phyloP scores from a whole-genome alignment of 768 basidiomycete genomes.

The Nevesoporus exiguus region DNA sequence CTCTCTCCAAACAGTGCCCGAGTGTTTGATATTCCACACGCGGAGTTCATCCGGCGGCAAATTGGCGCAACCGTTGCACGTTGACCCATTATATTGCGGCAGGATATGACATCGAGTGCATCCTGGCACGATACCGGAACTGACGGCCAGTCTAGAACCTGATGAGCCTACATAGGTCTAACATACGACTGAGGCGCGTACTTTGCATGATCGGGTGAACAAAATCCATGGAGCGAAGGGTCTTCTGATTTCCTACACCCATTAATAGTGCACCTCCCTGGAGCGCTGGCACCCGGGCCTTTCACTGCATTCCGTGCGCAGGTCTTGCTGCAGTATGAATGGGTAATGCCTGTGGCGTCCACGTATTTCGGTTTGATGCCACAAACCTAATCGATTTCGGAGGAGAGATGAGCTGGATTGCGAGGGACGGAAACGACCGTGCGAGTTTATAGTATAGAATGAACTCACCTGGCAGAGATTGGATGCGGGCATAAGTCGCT shows the following conservation, averaged over 20 bases:
- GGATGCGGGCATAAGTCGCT: slow-evolving; percentile 17
- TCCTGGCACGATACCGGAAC: slow-evolving; percentile 43
- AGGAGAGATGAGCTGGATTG: slow-evolving; percentile 8
- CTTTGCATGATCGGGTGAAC: slow-evolving; percentile 59
- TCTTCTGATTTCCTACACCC: slow-evolving; percentile 52
- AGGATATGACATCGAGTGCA: slow-evolving; percentile 48
- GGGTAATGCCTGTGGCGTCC: slow-evolving; percentile 52
- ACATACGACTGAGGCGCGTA: slow-evolving; percentile 26
- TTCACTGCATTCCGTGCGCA: slow-evolving; percentile 45
- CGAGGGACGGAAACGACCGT: slow-evolving; percentile 12
- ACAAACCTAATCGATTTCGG: slow-evolving; percentile 43
- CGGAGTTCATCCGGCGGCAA: slow-evolving; percentile 39
- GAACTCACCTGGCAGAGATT: slow-evolving; percentile 28
- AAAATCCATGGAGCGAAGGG: slow-evolving; percentile 50
- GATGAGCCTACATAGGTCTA: slow-evolving; percentile 6
- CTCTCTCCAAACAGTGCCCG: slow-evolving; percentile 49
- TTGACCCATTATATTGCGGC: slow-evolving; percentile 44
- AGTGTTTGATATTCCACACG: slow-evolving; percentile 46
- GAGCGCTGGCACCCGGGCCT: slow-evolving; percentile 35
- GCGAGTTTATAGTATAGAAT: neutral
- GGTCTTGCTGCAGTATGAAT: slow-evolving; percentile 59
- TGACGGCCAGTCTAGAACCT: slow-evolving; percentile 48
- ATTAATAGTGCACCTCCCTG: slow-evolving; percentile 42
- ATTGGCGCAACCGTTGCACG: slow-evolving; percentile 52
- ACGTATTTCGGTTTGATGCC: slow-evolving; percentile 58